Percentiles rank a stretch among this genome's conserved stretches.
Evolutionary conservation across 1,139 yeast genomes (phyloP).

Genomic region (Zygoascus meyerae): DNA sequence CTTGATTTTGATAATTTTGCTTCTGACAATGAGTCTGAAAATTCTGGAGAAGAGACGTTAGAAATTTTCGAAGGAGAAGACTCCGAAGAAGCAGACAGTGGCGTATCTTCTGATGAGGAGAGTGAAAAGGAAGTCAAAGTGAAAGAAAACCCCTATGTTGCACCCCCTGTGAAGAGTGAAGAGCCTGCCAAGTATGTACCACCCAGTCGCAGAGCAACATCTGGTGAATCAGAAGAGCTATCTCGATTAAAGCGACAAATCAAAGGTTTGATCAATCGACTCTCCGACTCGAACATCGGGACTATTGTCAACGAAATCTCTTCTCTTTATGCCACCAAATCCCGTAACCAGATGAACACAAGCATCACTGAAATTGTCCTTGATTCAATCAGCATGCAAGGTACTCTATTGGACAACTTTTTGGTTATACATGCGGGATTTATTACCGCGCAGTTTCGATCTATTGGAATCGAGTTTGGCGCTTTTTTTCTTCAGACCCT

Average conservation of each 20-base stretch:
- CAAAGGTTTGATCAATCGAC: constrained; percentile 76
- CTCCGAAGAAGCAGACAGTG: constrained; percentile 26
- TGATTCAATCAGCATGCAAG: constrained; percentile 63
- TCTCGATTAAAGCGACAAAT: constrained; percentile 51
- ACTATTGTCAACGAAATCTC: constrained; percentile 66
- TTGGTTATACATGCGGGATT: constrained; percentile 76
- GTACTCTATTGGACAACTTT: constrained; percentile 64
- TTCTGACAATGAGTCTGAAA: constrained; percentile 22
- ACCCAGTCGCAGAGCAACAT: constrained; percentile 55
- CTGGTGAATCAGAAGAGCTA: constrained; percentile 42
- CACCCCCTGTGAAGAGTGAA: constrained; percentile 43
- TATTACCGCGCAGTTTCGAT: constrained; percentile 64
- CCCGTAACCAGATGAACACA: constrained; percentile 74
- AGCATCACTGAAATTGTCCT: constrained; percentile 57
- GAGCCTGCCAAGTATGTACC: constrained; percentile 57
- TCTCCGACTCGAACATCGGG: constrained; percentile 77
- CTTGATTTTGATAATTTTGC: constrained; percentile 52
- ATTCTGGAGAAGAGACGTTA: constrained; percentile 24
- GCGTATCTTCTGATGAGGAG: constrained; percentile 30
- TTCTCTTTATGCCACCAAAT: constrained; percentile 53
- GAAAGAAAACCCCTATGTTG: constrained; percentile 80
- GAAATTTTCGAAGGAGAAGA: constrained; percentile 20
- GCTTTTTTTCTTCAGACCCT: constrained; percentile 76
- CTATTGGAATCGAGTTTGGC: constrained; percentile 84
- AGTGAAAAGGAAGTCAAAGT: too few relatives aligned